Conservation (phyloP, 1,284 basidiomycete genomes). For the Ceratorhiza oryzae-sativae region DNA sequence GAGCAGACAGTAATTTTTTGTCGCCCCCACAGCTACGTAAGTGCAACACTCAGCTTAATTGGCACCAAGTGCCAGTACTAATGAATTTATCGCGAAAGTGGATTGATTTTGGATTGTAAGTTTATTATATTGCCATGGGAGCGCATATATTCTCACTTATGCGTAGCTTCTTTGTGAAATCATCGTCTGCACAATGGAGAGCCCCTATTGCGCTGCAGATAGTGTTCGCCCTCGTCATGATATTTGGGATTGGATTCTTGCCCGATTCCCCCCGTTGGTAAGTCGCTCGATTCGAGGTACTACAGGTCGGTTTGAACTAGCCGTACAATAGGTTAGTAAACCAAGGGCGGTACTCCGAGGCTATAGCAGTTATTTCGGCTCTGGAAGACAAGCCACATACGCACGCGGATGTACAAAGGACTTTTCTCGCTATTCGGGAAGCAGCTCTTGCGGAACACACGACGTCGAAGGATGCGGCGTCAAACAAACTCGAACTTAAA, state of each 20-base stretch:
- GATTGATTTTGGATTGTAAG: slow-evolving; percentile 67
- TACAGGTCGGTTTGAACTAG: not conserved
- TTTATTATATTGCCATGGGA: slow-evolving; percentile 34
- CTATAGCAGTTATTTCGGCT: slow-evolving; percentile 68
- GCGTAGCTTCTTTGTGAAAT: slow-evolving; percentile 59
- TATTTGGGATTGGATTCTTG: slow-evolving; percentile 63
- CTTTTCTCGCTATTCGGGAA: slow-evolving; percentile 63
- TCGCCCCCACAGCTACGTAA: slow-evolving; percentile 53
- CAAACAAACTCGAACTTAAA: slow-evolving; percentile 51
- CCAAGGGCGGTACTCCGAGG: slow-evolving; percentile 65
- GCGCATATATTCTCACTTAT: slow-evolving; percentile 14
- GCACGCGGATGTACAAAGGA: slow-evolving; percentile 61
- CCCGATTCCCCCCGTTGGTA: slow-evolving; percentile 76
- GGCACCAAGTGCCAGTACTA: not conserved
- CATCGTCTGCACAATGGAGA: slow-evolving; percentile 68
- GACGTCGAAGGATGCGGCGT: slow-evolving; percentile 37
- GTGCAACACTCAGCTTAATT: slow-evolving; percentile 49
- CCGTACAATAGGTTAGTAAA: slow-evolving; percentile 59
- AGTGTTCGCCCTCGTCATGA: slow-evolving; percentile 66
- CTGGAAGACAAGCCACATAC: slow-evolving; percentile 63
- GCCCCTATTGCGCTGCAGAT: slow-evolving; percentile 75
- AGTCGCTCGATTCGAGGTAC: slow-evolving; percentile 44
- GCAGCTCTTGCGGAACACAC: slow-evolving; percentile 56
- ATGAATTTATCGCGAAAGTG: slow-evolving; percentile 53
- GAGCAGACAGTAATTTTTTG: no score